Base-by-base conservation (phyloP, 2,329 filamentous ascomycete genomes). In the Colletotrichum tamarilloi region DNA sequence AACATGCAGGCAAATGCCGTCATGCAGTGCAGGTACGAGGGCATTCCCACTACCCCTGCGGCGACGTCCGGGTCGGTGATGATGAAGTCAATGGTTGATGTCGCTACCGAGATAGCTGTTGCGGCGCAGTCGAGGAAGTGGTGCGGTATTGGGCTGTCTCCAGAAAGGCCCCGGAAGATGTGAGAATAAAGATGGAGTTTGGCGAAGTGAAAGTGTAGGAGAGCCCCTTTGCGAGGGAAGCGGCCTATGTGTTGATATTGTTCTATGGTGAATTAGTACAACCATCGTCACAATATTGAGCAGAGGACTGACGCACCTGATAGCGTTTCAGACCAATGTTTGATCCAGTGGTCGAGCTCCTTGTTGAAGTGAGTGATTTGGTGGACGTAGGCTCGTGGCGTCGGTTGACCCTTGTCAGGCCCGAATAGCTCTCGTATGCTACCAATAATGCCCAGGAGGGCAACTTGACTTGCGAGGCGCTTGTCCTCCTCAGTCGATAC, bases 391-490 rank as follows among this genome's bases (percentile, higher is more conserved):
- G 85, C 84, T 24, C 86, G 82, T 0, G 86, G 86, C 5, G 91
- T 81, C 0, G 85, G 82, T 32, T 88, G 85, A 22, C 88, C 86
- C 0, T 83, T 86, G 62, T 91, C 89, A 0, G 86, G 86, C 0
- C 90, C 89, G 72, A 92, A 91, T 0, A 89, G 72, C 9, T 90
- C 81, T 76, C 87, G 80, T 77, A 90, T 80, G 78, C 87, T 84
- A 78, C 87, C 86, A 75, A 91, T 80, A n/a, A 91, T 90, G 24
- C 87, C 86, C 68, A 92, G 84, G 12, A 92, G 76, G 0, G 87
- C 86, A 11, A 92, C 88, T 75, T 92, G 90, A 46, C 88, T 90
- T 65, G 89, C 82, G 0, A 92, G 82, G 4, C 90, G 83, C 68
- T 87, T 86, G 70, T 92, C 90, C 5, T 88, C 85, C 1, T 88